These are phyloP conservation scores for Cryptosporidium muris DNA, from an alignment of 169 alveolate genomes.

Conservation along the genomic window DNA sequence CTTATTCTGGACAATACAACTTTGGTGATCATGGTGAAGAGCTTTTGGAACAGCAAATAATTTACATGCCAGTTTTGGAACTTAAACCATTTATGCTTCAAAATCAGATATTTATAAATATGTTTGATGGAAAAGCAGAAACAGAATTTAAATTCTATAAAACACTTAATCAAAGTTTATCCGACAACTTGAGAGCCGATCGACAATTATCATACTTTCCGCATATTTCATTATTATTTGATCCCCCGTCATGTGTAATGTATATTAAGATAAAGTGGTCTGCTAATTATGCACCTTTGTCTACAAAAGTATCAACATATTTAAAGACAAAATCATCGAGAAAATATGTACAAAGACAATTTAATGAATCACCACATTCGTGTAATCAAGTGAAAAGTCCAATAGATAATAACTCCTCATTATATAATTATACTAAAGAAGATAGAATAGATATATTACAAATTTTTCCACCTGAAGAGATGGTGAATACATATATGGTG, in stretches of 20 bases:
- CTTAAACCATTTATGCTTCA: background rate
- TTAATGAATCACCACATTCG: conserved; percentile 25
- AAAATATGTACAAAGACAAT: conserved; percentile 3
- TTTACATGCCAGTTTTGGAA: conserved; percentile 38
- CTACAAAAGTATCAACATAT: conserved; percentile 15
- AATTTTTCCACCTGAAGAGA: conserved; percentile 66
- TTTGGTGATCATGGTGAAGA: background rate
- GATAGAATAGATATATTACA: conserved; percentile 47
- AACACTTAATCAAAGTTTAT: background rate
- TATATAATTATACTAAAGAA: background rate
- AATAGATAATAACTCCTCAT: background rate
- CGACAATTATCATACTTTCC: conserved; percentile 18
- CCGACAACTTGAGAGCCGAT: background rate
- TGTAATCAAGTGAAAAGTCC: background rate
- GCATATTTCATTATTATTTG: conserved; percentile 13
- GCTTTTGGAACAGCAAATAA: background rate
- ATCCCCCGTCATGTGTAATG: conserved; percentile 39
- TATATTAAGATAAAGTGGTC: conserved; percentile 30
- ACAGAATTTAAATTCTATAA: conserved; percentile 10
- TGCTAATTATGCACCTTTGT: conserved; percentile 18
- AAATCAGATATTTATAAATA: background rate
- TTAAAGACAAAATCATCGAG: conserved; percentile 7
- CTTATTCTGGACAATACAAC: conserved; percentile 18
- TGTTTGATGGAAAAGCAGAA: conserved; percentile 24
- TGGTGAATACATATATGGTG: conserved; percentile 46